These are phyloP conservation scores for Didymella segeticola DNA, from an alignment of 2,329 filamentous ascomycete genomes.

Conservation along the genomic window DNA sequence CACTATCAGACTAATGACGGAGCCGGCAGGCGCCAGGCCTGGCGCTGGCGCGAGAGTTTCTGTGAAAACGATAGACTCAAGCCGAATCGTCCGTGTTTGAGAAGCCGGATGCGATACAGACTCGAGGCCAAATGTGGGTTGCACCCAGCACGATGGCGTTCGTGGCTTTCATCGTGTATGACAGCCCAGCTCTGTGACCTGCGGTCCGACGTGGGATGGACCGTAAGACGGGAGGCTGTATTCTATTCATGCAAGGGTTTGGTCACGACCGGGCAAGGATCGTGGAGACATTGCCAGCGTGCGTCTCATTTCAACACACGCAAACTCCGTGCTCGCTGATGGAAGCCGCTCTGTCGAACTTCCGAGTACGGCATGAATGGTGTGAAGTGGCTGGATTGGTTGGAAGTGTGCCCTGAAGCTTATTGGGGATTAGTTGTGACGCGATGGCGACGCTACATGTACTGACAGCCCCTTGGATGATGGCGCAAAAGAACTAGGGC, in stretches of 20 bases:
- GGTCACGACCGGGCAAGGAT: slow-evolving; percentile 7
- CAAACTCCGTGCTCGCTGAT: slow-evolving; percentile 2
- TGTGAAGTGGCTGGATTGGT: slow-evolving; percentile 5
- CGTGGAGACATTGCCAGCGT: slow-evolving; percentile 11
- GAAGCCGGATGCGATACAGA: slow-evolving; percentile 20
- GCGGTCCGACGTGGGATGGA: slow-evolving; percentile 12
- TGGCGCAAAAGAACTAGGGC: slow-evolving; percentile 25
- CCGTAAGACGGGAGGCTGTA: slow-evolving; percentile 17
- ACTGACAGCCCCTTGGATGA: slow-evolving; percentile 42
- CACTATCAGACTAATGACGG: slow-evolving; percentile 14
- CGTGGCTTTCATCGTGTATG: slow-evolving; percentile 37
- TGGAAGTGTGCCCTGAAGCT: slow-evolving; percentile 21
- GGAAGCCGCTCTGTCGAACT: slow-evolving; percentile 5
- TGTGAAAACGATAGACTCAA: slow-evolving; percentile 23
- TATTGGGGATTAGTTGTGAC: slow-evolving; percentile 13
- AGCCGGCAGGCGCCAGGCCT: slow-evolving; percentile 18
- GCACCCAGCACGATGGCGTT: slow-evolving; percentile 38
- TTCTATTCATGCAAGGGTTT: slow-evolving; percentile 20
- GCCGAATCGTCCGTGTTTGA: slow-evolving; percentile 16
- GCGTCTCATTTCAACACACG: background rate
- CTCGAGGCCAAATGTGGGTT: slow-evolving; percentile 32
- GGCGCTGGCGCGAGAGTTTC: slow-evolving; percentile 24
- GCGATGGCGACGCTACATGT: slow-evolving; percentile 37
- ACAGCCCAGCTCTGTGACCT: slow-evolving; percentile 28
- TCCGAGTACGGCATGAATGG: slow-evolving; percentile 14